Conservation (phyloP, 805 yeast genomes). For the Metschnikowia lachancei region DNA sequence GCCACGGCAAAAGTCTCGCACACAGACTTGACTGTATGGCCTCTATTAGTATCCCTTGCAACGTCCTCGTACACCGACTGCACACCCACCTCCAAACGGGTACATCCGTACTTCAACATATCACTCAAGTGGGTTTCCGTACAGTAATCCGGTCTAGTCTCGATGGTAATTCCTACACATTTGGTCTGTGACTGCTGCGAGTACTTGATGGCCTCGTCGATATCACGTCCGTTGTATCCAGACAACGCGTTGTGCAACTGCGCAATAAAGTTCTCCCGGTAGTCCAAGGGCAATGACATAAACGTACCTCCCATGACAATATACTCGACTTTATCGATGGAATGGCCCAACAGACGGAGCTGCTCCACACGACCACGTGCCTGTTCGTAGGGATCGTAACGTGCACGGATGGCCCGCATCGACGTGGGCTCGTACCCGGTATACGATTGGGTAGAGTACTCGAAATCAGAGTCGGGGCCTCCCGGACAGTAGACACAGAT, state of each 20-base stretch:
- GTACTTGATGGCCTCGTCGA: slow-evolving; percentile 86
- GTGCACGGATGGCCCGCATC: slow-evolving; percentile 98
- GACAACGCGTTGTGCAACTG: slow-evolving; percentile 92
- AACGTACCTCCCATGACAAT: slow-evolving; percentile 99
- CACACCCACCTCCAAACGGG: slow-evolving; percentile 94
- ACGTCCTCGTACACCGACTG: slow-evolving; percentile 97
- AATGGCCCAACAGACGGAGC: slow-evolving; percentile 89
- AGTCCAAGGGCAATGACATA: slow-evolving; percentile 88
- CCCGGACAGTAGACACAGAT: slow-evolving; percentile 99
- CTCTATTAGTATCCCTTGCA: slow-evolving; percentile 96
- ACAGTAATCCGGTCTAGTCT: slow-evolving; percentile 97
- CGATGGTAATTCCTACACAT: slow-evolving; percentile 98
- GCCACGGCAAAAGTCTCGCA: slow-evolving; percentile 94
- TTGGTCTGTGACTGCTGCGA: slow-evolving; percentile 94
- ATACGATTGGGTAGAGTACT: slow-evolving; percentile 95
- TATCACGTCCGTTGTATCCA: slow-evolving; percentile 81
- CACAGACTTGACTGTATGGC: slow-evolving; percentile 94
- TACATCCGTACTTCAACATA: slow-evolving; percentile 95
- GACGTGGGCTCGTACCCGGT: slow-evolving; percentile 99
- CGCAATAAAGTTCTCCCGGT: slow-evolving; percentile 84
- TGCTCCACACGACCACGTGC: slow-evolving; percentile 98
- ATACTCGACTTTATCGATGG: slow-evolving; percentile 95
- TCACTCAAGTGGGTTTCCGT: slow-evolving; percentile 93
- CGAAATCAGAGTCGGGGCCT: slow-evolving; percentile 98
- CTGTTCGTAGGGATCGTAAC: slow-evolving; percentile 98